These are phyloP conservation scores for Colletotrichum tanaceti DNA, from an alignment of 2,329 filamentous ascomycete genomes.

Conservation along the genomic window DNA sequence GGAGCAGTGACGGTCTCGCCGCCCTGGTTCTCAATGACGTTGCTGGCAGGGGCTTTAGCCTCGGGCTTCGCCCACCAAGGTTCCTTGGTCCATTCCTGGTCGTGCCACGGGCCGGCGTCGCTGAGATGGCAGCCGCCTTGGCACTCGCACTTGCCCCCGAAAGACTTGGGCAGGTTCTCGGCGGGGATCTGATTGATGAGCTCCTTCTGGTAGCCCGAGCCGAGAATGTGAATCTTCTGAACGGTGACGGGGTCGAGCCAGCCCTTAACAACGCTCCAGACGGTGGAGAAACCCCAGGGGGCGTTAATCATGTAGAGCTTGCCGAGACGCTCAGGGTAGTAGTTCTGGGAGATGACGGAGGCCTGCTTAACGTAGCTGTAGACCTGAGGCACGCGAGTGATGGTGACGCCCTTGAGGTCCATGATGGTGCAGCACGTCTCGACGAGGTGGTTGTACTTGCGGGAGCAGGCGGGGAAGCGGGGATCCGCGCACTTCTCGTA, in stretches of 20 bases:
- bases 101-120: constrained; percentile 91
- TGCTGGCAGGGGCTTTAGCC: constrained; percentile 49
- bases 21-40: constrained; percentile 55
- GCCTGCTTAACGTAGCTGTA: constrained; percentile 89
- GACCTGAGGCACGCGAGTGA: constrained; percentile 83
- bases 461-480: constrained; percentile 92
- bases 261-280: constrained; percentile 88
- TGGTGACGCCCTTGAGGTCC: constrained; percentile 94
- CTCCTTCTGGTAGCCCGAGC: constrained; percentile 83
- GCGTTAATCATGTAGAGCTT: constrained; percentile 98
- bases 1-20: constrained; percentile 51
- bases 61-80: constrained; percentile 71
- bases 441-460: constrained; percentile 87
- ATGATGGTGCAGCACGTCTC: constrained; percentile 99
- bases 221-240: constrained; percentile 93
- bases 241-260: constrained; percentile 98
- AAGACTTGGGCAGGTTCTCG: constrained; percentile 89
- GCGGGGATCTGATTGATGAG: constrained; percentile 85
- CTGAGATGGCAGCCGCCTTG: constrained; percentile 84
- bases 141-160: constrained; percentile 88
- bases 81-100: constrained; percentile 73
- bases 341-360: constrained; percentile 94
- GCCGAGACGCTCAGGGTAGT: constrained; percentile 97
- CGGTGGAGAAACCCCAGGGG: constrained; percentile 90
- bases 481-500: constrained; percentile 97